Conservation (phyloP, 2,329 filamentous ascomycete species). For the Talaromyces sp. region DNA sequence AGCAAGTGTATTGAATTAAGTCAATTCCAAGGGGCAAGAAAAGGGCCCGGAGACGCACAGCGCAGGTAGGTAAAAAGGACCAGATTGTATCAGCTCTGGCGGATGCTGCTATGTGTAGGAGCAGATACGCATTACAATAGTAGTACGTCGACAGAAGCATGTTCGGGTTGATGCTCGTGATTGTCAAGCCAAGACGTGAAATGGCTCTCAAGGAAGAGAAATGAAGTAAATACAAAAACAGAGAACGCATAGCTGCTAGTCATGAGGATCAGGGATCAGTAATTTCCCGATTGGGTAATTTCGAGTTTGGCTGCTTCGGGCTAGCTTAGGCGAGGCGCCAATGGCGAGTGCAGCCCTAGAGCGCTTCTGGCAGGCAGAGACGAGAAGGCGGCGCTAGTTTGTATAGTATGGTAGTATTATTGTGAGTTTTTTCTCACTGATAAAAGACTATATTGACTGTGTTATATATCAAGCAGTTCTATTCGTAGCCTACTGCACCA, state of each 20-base stretch:
- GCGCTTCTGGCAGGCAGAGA: not conserved
- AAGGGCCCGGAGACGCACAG: not conserved
- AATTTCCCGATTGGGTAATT: not conserved
- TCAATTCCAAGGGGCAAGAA: not conserved
- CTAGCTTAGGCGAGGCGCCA: not conserved
- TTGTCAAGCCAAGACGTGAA: not conserved
- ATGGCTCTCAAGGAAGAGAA: not conserved
- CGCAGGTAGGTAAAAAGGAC: constrained; percentile 4
- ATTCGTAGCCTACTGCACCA: not conserved
- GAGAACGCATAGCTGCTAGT: not conserved
- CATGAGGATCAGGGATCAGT: not conserved
- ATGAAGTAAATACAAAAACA: not conserved
- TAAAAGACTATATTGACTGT: not conserved
- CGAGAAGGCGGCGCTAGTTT: not conserved
- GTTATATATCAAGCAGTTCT: not conserved
- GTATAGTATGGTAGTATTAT: no score
- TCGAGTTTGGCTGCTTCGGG: not conserved
- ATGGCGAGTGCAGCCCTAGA: not conserved
- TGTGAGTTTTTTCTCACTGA: no score
- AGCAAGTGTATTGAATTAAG: no score
- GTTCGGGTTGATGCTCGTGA: not conserved
- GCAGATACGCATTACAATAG: not conserved
- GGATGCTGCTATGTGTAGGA: not conserved
- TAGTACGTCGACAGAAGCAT: not conserved
- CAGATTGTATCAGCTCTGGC: not conserved